Evolutionary conservation across 768 basidiomycete species (phyloP), one percentile per base, ranked within the genome.

Genomic region (Leccinellum albellum): DNA sequence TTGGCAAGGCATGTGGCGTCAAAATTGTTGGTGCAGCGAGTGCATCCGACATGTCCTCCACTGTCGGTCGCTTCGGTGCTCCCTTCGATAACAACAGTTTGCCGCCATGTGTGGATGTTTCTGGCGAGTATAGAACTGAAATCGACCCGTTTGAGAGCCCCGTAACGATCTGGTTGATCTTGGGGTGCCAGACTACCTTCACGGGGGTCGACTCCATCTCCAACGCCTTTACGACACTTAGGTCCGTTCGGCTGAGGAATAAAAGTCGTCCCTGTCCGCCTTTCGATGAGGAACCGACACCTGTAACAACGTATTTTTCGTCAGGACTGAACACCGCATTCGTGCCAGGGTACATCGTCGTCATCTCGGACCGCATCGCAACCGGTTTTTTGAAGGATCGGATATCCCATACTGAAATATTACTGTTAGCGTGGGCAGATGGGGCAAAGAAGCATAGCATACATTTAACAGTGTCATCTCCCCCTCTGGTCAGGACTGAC

Each of bases 241-340:
- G 74, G 37, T 79, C 81, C 55, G 87, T 82, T 67, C 87, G 87
- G 56, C 77, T 77, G 72, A 98, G 68, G 65, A 96, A 86, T 55
- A 90, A 72, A 54, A 98, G 75, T 58, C 80, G 81, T 1, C 94
- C 94, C 57, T 78, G 77, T 32, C 80, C 84, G 17, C 85, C 87
- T 64, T 87, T 88, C 40, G 82, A 73, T 10, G 82, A 75, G 2
- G 86, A 82, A 8, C 87, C 89, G 1, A 83, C 79, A 5, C 97
- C 95, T 10, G 94, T 95, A 53, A 98, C 76, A 51, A 98, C 76
- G 66, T 86, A 85, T 71, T 86, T 90, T 64, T 95, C 93, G 71
- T 97, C 93, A 0, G 97, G 97, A 62, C 94, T 97, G 74, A 96
- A 98, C 60, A 89, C 83, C 9, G 95, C 88, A 72, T 98, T 98